These are phyloP conservation scores for Niebla homalea DNA, from an alignment of 495 filamentous ascomycete genomes.

Conservation along the genomic window DNA sequence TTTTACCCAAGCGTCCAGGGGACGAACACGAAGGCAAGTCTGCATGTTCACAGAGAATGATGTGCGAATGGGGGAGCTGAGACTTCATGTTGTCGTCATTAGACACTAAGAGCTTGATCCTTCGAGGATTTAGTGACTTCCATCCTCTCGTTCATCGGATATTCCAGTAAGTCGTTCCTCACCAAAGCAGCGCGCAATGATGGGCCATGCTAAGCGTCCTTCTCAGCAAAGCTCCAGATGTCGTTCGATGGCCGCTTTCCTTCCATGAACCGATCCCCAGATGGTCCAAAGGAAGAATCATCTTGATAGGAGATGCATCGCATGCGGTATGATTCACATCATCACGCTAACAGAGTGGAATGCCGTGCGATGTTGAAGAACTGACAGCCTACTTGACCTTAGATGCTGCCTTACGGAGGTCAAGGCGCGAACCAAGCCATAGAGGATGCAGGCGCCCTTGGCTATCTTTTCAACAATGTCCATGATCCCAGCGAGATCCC, in stretches of 20 bases:
- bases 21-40: not conserved
- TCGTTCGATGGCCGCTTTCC: constrained; percentile 34
- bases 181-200: too few relatives aligned
- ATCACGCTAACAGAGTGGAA: not conserved
- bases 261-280: constrained; percentile 20
- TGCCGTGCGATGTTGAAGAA: too few relatives aligned
- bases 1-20: constrained; percentile 17
- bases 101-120: constrained; percentile 10
- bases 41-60: too few relatives aligned
- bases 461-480: constrained; percentile 1
- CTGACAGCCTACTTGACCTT: not conserved
- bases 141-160: constrained; percentile 6
- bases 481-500: constrained; percentile 9
- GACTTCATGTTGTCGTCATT: too few relatives aligned
- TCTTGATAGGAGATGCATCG: constrained; percentile 36
- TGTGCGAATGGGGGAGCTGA: too few relatives aligned
- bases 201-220: not conserved
- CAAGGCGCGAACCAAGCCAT: constrained; percentile 30
- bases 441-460: constrained; percentile 28
- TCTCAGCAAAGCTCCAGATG: constrained; percentile 22
- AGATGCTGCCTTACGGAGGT: constrained; percentile 33
- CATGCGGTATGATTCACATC: constrained; percentile 25
- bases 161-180: too few relatives aligned
- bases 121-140: constrained; percentile 17
- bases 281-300: constrained; percentile 27